Percentiles rank a stretch among this genome's conserved stretches.
phyloP scores from a whole-genome alignment of 2,329 filamentous ascomycete species.

The Aspergillus sojae region DNA sequence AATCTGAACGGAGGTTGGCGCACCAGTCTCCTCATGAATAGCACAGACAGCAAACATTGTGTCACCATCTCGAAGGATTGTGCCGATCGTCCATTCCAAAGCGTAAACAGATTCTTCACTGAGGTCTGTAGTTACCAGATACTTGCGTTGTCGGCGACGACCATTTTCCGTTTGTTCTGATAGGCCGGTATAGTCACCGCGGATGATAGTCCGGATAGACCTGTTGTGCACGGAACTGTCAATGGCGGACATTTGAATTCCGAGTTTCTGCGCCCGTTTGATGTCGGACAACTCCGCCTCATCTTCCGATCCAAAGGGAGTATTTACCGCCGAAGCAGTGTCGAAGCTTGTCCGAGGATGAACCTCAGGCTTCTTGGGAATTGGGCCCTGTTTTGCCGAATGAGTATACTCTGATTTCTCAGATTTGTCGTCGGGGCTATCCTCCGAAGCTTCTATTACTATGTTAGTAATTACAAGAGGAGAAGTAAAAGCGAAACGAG shows the following conservation, averaged over 20 bases:
- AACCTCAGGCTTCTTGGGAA: constrained; percentile 56
- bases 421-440: constrained; percentile 13
- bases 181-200: constrained; percentile 76
- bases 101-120: constrained; percentile 94
- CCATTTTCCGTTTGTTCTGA: constrained; percentile 78
- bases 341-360: constrained; percentile 86
- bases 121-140: constrained; percentile 92
- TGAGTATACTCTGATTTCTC: constrained; percentile 16
- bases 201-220: constrained; percentile 84
- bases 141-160: constrained; percentile 78
- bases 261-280: constrained; percentile 81
- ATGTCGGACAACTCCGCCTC: constrained; percentile 85
- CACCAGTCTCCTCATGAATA: constrained; percentile 74
- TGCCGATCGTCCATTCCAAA: constrained; percentile 96
- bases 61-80: constrained; percentile 89
- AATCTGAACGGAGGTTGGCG: constrained; percentile 53
- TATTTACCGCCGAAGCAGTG: constrained; percentile 59
- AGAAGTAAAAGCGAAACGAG: neutral
- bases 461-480: neutral
- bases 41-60: constrained; percentile 93
- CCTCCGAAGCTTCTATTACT: neutral
- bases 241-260: constrained; percentile 77
- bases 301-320: constrained; percentile 78
- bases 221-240: constrained; percentile 74
- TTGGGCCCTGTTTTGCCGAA: constrained; percentile 45